Percentiles rank a stretch among this genome's conserved stretches.
These are phyloP conservation scores for Phyllachora maydis DNA, from an alignment of 2,329 filamentous ascomycete genomes.

Conservation along the genomic window DNA sequence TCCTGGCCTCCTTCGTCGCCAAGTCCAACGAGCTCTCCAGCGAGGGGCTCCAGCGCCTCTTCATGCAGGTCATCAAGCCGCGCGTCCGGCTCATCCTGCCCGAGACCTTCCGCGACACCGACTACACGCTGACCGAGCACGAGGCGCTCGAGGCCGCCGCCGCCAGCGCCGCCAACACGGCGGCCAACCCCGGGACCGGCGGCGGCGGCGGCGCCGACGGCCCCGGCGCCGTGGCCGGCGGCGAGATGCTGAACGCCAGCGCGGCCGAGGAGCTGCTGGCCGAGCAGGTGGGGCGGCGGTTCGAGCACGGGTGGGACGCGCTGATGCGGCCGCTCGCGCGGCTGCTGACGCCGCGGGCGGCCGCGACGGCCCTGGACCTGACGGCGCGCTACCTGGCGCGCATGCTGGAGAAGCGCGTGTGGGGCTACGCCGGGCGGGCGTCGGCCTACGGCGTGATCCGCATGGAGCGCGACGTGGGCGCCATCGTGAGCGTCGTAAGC, in stretches of 20 bases:
- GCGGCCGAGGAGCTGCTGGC: slow-evolving; percentile 27
- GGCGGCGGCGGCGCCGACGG: no score
- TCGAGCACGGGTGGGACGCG: slow-evolving; percentile 69
- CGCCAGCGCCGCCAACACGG: slow-evolving; percentile 22
- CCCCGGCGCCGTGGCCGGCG: not conserved
- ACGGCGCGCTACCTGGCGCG: slow-evolving; percentile 57
- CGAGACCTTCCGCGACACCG: slow-evolving; percentile 79
- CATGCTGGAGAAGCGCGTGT: slow-evolving; percentile 72
- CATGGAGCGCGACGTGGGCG: slow-evolving; percentile 67
- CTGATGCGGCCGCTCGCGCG: slow-evolving; percentile 71
- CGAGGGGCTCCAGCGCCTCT: slow-evolving; percentile 71
- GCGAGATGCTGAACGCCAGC: not conserved
- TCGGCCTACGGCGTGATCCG: slow-evolving; percentile 67
- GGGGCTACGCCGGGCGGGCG: slow-evolving; percentile 52
- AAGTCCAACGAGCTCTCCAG: slow-evolving; percentile 68
- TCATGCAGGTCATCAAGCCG: slow-evolving; percentile 69
- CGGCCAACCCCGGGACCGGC: not conserved
- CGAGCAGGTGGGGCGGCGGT: slow-evolving; percentile 59
- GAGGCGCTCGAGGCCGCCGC: slow-evolving; percentile 34
- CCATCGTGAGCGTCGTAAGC: slow-evolving; percentile 47
- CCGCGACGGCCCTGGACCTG: slow-evolving; percentile 51
- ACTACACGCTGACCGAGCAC: slow-evolving; percentile 54
- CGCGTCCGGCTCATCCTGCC: slow-evolving; percentile 67
- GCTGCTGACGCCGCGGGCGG: slow-evolving; percentile 61
- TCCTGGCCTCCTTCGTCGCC: slow-evolving; percentile 50